Evolutionary conservation across 148 eudicot genomes (phyloP), one percentile per base, ranked within the genome.

Genomic region (Dysphania ambrosioides): DNA sequence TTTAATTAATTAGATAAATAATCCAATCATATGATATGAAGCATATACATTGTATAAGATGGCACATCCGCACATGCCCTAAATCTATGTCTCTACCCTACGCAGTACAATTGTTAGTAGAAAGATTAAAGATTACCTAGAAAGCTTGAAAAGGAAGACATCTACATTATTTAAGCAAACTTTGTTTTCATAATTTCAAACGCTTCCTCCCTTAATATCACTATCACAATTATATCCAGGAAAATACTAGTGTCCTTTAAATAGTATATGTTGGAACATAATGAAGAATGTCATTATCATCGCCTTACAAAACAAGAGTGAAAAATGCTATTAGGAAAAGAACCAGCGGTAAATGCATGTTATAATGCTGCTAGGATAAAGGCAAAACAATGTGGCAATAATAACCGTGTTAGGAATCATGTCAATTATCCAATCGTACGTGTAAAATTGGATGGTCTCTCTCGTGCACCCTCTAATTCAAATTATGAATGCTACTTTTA

Each of bases 211-310:
- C 23, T 34, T 26, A 21, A 59, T 6, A 32, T 71, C 64, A 71
- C 62, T 55, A 31, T 34, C 63, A 36, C 15, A 40, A 30, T 66
- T n/a, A 66, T 12, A 36, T 66, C 51, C 68, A 64, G 35, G 8
- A 19, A 6, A 40, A 53, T 53, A 53, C 26, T 21, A n/a, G n/a
- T n/a, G 24, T 53, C 58, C 26, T 53, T 53, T 53, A 19, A 53
- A 53, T 72, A 41, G 21, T 41, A 0, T 62, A 8, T 68, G 79
- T 76, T 76, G 79, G 79, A 59, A 34, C 44, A 70, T 16, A 49
- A 21, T 32, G 29, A 60, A 42, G 51, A 11, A 70, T 47, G 79
- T 71, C 79, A 34, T 59, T 71, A 21, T 77, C 79, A 77, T 70
- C 36, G 60, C 21, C 51, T 69, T 60, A 47, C 73, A 57, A 56